These are phyloP conservation scores for Euptelea pleiosperma DNA, from an alignment of 164 flowering plant genomes.

Conservation along the genomic window DNA sequence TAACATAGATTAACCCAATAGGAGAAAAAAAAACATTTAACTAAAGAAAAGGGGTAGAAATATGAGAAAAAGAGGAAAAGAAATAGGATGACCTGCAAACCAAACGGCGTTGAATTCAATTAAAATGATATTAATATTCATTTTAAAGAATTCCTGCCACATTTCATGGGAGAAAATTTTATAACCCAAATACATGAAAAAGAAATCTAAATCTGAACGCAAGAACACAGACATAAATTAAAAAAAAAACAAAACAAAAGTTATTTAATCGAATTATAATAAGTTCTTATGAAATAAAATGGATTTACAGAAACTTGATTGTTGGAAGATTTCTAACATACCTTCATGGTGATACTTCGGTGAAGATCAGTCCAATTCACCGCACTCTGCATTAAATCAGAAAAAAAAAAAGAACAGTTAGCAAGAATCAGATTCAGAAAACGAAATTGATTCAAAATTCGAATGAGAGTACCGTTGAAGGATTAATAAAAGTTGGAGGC, in stretches of 20 bases:
- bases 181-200: no score
- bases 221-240: no score
- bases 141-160: no score
- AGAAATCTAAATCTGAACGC: no score
- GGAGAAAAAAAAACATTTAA: not conserved
- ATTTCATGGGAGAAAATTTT: no score
- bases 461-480: not conserved
- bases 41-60: no score
- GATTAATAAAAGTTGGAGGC: slow-evolving; percentile 13
- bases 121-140: no score
- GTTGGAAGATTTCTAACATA: not conserved
- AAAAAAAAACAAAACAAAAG: not conserved
- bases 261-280: not conserved
- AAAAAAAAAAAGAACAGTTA: not conserved
- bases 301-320: no score
- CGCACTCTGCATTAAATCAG: slow-evolving; percentile 16
- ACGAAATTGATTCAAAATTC: not conserved
- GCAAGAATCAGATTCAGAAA: not conserved
- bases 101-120: no score
- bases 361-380: slow-evolving; percentile 19
- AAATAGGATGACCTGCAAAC: no score
- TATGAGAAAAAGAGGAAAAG: no score
- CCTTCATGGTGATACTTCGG: slow-evolving; percentile 26
- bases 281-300: not conserved
- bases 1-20: not conserved